Conservation (phyloP, 192 early-diverging fungal species). For the Backusella westeae region DNA sequence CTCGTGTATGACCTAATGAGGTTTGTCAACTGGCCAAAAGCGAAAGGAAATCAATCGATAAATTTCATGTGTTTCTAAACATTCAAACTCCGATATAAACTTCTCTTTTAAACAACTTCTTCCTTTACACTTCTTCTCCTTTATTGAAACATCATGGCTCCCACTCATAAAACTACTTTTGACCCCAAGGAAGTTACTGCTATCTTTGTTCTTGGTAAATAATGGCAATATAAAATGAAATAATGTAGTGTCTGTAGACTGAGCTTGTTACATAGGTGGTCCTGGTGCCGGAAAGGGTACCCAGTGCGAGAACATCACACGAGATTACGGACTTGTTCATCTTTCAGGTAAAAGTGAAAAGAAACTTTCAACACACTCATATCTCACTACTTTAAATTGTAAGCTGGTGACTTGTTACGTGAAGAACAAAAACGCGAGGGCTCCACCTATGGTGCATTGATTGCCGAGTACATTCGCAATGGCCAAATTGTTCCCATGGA, state of each 20-base stretch:
- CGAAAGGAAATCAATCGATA: background rate
- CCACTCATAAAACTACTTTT: constrained; percentile 8
- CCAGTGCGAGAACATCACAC: constrained; percentile 82
- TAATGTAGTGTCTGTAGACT: background rate
- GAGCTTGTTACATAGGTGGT: constrained; percentile 42
- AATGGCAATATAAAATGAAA: background rate
- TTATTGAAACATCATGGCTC: background rate
- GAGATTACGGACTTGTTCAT: constrained; percentile 91
- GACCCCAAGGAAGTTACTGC: constrained; percentile 21
- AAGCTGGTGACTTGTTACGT: constrained; percentile 91
- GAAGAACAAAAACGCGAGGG: constrained; percentile 79
- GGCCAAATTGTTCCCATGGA: constrained; percentile 94
- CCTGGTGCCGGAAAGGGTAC: constrained; percentile 95
- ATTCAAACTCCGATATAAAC: background rate
- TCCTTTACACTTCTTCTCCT: background rate
- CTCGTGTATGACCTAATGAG: background rate
- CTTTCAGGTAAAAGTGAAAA: constrained; percentile 63
- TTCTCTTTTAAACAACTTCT: background rate
- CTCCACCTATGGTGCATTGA: constrained; percentile 85
- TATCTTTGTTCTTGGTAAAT: constrained; percentile 37
- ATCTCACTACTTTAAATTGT: background rate
- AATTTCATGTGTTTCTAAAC: background rate
- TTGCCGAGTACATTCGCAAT: constrained; percentile 85
- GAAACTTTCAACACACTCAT: background rate
- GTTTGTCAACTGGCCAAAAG: background rate